phyloP scores from a whole-genome alignment of 352 stramenopile genomes.

The Thalassiosira ordinaria region DNA sequence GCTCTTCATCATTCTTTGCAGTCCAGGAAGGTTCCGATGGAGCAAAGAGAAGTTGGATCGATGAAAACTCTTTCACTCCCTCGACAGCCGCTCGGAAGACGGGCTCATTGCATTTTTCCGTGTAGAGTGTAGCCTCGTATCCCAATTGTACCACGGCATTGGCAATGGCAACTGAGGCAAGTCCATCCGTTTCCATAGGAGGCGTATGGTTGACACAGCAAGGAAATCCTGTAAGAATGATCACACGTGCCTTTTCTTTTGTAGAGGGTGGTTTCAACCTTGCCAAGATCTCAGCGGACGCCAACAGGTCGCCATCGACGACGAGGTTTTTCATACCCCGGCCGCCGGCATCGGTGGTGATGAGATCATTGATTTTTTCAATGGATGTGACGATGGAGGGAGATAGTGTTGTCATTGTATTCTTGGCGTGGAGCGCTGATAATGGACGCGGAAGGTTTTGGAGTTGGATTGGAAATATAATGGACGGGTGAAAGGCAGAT shows the following conservation, averaged over 20 bases:
- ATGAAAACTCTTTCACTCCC: not conserved
- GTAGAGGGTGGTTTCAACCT: constrained; percentile 1
- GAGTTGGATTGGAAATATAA: too few relatives aligned
- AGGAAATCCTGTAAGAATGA: constrained; percentile 79
- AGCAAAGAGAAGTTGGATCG: not conserved
- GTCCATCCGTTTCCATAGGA: constrained; percentile 85
- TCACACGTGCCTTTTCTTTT: constrained; percentile 22
- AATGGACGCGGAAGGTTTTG: too few relatives aligned
- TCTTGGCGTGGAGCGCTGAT: not conserved
- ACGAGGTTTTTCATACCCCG: constrained; percentile 71
- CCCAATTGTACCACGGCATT: constrained; percentile 63
- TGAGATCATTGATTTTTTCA: constrained; percentile 45
- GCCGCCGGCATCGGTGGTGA: constrained; percentile 65
- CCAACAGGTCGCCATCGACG: constrained; percentile 60
- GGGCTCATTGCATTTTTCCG: constrained; percentile 78
- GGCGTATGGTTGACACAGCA: constrained; percentile 73
- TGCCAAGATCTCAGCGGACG: constrained; percentile 44
- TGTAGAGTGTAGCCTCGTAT: constrained; percentile 72
- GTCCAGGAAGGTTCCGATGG: constrained; percentile 2
- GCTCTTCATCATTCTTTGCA: not conserved
- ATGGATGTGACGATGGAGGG: constrained; percentile 1
- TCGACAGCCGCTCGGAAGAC: constrained; percentile 58
- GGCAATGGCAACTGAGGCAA: constrained; percentile 73
- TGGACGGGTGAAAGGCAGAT: too few relatives aligned
- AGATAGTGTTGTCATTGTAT: constrained; percentile 5